Percentiles rank a stretch among this genome's conserved stretches.
These are phyloP conservation scores for Gossypium schwendimanii DNA, from an alignment of 441 rosid genomes.

Conservation along the genomic window DNA sequence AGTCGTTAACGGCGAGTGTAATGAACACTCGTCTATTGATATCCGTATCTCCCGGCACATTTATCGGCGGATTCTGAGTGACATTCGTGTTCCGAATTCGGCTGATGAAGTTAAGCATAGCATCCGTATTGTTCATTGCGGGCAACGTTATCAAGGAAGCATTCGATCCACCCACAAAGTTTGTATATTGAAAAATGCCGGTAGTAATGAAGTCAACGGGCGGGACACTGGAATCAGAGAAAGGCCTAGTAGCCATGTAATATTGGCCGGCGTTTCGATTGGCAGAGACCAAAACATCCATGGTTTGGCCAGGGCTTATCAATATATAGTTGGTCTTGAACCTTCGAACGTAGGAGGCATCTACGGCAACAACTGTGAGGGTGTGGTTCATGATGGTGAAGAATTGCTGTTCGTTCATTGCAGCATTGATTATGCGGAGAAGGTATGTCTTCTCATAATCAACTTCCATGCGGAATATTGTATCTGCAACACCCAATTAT, in stretches of 20 bases:
- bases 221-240: not conserved
- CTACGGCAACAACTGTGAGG: slow-evolving; percentile 19
- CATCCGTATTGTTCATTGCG: slow-evolving; percentile 25
- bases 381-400: slow-evolving; percentile 21
- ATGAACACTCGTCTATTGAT: slow-evolving; percentile 21
- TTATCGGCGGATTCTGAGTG: slow-evolving; percentile 16
- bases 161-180: not conserved
- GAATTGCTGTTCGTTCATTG: slow-evolving; percentile 20
- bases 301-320: slow-evolving; percentile 28
- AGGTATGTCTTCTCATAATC: slow-evolving; percentile 22
- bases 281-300: slow-evolving; percentile 29
- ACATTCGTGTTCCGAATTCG: slow-evolving; percentile 32
- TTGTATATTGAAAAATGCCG: not conserved
- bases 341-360: slow-evolving; percentile 24
- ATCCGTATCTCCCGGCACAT: slow-evolving; percentile 29
- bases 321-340: slow-evolving; percentile 17
- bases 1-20: slow-evolving; percentile 18
- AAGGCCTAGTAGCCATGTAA: slow-evolving; percentile 18
- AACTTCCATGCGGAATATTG: slow-evolving; percentile 13
- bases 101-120: slow-evolving; percentile 31
- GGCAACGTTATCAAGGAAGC: slow-evolving; percentile 12
- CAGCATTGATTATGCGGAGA: slow-evolving; percentile 27
- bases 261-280: slow-evolving; percentile 29
- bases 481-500: not conserved
- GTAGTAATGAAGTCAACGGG: not conserved